Percentiles rank a stretch among this genome's conserved stretches.
phyloP scores from a whole-genome alignment of 768 basidiomycete species.

The Hygrophorus russula region DNA sequence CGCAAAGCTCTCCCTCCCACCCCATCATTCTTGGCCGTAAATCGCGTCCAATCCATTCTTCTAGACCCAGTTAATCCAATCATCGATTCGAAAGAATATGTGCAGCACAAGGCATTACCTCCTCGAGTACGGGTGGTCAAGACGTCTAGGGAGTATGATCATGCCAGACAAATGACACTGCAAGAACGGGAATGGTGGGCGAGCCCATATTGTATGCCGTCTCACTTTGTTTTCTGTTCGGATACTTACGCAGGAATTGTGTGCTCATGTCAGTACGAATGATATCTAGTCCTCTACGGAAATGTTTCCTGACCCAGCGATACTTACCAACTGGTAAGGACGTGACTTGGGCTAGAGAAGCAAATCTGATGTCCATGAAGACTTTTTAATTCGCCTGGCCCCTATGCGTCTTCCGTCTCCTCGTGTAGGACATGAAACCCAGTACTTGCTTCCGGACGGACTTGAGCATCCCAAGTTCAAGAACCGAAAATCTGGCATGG shows the following conservation, averaged over 20 bases:
- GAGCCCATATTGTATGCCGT: slow-evolving; percentile 60
- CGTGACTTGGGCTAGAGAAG: not conserved
- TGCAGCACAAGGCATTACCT: slow-evolving; percentile 45
- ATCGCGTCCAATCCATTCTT: slow-evolving; percentile 47
- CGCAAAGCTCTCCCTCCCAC: slow-evolving; percentile 21
- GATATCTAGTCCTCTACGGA: slow-evolving; percentile 53
- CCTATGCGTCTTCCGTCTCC: slow-evolving; percentile 29
- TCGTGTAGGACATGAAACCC: slow-evolving; percentile 5
- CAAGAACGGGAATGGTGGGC: slow-evolving; percentile 61
- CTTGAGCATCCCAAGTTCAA: slow-evolving; percentile 56
- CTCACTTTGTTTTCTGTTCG: not conserved
- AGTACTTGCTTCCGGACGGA: slow-evolving; percentile 37
- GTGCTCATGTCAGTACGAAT: slow-evolving; percentile 44
- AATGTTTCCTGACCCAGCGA: slow-evolving; percentile 37
- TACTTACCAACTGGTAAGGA: slow-evolving; percentile 47
- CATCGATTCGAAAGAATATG: slow-evolving; percentile 34
- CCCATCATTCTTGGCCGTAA: slow-evolving; percentile 34
- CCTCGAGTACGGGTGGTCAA: slow-evolving; percentile 29
- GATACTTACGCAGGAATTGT: slow-evolving; percentile 5
- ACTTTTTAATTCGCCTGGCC: slow-evolving; percentile 55
- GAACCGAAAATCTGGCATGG: slow-evolving; percentile 30
- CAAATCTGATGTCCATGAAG: slow-evolving; percentile 20
- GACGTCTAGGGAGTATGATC: slow-evolving; percentile 17
- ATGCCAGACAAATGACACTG: slow-evolving; percentile 45
- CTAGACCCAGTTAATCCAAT: slow-evolving; percentile 47